Conservation (phyloP, 306 rosid genomes). For the Cercis canadensis region DNA sequence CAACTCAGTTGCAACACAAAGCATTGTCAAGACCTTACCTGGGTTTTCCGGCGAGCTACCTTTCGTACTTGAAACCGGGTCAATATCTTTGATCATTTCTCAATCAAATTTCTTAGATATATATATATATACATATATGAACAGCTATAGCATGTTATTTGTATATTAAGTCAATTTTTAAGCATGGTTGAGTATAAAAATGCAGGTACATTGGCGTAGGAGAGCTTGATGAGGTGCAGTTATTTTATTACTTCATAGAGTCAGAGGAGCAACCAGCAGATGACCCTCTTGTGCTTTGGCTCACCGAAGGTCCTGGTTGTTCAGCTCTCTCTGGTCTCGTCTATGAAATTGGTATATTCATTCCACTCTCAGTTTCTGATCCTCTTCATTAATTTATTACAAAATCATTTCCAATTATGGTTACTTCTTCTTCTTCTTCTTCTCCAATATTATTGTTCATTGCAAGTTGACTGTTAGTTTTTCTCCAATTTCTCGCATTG, state of each 20-base stretch:
- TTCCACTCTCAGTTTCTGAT: not conserved
- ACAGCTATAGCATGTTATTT: no score
- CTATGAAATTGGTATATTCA: slow-evolving; percentile 42
- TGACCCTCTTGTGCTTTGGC: slow-evolving; percentile 54
- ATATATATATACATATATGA: no score
- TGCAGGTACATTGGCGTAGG: slow-evolving; percentile 51
- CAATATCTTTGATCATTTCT: not conserved
- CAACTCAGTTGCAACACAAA: slow-evolving; percentile 15
- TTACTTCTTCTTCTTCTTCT: not conserved
- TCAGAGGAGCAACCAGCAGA: slow-evolving; percentile 36
- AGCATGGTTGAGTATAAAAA: not conserved
- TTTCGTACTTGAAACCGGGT: slow-evolving; percentile 33
- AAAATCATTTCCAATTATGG: not conserved
- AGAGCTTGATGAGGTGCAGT: slow-evolving; percentile 38
- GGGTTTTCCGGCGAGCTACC: slow-evolving; percentile 34
- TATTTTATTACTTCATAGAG: slow-evolving; percentile 53
- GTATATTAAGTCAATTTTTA: not conserved
- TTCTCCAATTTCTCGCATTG: no score
- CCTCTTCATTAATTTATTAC: no score
- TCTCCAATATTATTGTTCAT: not conserved
- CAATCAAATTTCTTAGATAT: not conserved
- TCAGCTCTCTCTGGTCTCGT: slow-evolving; percentile 35
- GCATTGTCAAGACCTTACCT: slow-evolving; percentile 34
- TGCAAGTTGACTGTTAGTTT: no score
- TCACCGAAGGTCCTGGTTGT: slow-evolving; percentile 48